Evolutionary conservation across 163 green algal species (phyloP).

Genomic region (Scenedesmus sp.): DNA sequence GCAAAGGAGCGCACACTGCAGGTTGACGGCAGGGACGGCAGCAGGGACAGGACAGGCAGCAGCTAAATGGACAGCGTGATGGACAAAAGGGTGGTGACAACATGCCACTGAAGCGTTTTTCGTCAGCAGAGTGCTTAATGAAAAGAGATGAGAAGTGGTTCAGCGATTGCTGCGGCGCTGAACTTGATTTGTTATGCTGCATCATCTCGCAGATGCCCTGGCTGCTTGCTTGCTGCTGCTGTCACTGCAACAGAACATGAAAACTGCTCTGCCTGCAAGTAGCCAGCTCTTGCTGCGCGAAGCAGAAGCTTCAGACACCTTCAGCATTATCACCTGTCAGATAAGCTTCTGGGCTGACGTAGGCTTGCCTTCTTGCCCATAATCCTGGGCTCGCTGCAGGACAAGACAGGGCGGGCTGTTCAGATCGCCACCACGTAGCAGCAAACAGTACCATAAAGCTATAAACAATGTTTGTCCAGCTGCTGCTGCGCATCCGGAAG

Average conservation of each 20-base stretch:
- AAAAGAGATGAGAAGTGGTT: not conserved
- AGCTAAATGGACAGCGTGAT: not conserved
- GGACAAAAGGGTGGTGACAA: no score
- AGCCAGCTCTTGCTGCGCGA: not conserved
- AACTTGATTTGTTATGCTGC: not conserved
- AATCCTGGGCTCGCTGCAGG: not conserved
- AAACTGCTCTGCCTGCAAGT: not conserved
- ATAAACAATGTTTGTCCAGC: not conserved
- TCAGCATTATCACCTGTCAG: not conserved
- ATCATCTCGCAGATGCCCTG: no score
- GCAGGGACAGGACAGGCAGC: not conserved
- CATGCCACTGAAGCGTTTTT: no score
- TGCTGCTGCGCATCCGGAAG: not conserved
- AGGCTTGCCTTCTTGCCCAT: not conserved
- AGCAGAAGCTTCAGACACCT: not conserved
- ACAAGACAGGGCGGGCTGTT: not conserved
- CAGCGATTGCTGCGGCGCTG: not conserved
- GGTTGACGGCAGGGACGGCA: not conserved
- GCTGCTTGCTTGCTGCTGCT: not conserved
- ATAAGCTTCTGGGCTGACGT: not conserved
- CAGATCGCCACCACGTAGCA: not conserved
- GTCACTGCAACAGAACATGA: not conserved
- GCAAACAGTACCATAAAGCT: not conserved
- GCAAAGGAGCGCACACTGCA: conserved; percentile 33
- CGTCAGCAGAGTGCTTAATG: no score